These are phyloP conservation scores for Yarrowia osloensis DNA, from an alignment of 805 yeast genomes.

Conservation along the genomic window DNA sequence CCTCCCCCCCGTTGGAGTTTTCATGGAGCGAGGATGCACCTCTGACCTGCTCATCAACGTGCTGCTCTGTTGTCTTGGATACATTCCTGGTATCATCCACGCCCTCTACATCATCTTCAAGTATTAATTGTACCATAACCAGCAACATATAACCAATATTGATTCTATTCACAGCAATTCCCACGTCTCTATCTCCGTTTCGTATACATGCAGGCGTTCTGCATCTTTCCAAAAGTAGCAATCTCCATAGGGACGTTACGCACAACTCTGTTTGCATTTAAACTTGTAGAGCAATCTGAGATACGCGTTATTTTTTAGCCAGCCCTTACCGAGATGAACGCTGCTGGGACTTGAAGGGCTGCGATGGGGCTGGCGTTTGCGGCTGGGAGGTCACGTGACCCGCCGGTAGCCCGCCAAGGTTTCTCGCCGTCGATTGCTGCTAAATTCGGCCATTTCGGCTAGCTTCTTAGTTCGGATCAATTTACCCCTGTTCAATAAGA, in stretches of 20 bases:
- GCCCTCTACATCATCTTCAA: constrained; percentile 42
- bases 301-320: neutral
- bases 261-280: neutral
- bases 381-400: neutral
- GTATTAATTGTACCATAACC: constrained; percentile 31
- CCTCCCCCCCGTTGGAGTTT: constrained; percentile 65
- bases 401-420: neutral
- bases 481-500: neutral
- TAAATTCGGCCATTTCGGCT: neutral
- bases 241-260: neutral
- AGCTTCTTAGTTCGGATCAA: neutral
- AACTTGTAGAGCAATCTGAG: constrained; percentile 9
- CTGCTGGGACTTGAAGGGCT: neutral
- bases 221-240: constrained; percentile 11
- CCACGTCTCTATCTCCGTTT: too few species aligned
- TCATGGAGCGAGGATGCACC: constrained; percentile 59
- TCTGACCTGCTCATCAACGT: constrained; percentile 56
- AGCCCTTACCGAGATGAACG: too few species aligned
- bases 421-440: neutral
- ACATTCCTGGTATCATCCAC: constrained; percentile 60
- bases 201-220: constrained; percentile 15
- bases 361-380: neutral
- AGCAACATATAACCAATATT: constrained; percentile 12
- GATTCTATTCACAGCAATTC: neutral
- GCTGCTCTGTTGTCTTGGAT: constrained; percentile 68